Base-by-base conservation (phyloP, 768 basidiomycete genomes). In the Wakefieldia striispora region DNA sequence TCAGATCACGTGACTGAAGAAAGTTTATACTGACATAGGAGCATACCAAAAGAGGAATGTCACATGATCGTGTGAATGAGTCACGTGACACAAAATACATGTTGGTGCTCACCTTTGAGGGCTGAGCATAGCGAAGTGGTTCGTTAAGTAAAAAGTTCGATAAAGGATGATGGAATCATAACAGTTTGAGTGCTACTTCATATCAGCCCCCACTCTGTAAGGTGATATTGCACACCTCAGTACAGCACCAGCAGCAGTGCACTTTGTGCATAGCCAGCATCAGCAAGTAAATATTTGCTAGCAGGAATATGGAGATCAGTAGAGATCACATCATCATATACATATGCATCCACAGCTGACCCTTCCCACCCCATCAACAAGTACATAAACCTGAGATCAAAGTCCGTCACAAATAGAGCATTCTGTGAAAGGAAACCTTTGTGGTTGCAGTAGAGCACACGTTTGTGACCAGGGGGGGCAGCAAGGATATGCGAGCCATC, bases 341-440 rank as follows among this genome's bases (percentile, higher is more conserved):
- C 60, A 0, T 51, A 49, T 14, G 63, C 55, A 63, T 76, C 71
- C 2, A 72, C 61, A 21, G 43, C 33, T 13, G 62, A 67, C 1
- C 73, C 75, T 43, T 77, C 73, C 68, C 70, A 75, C 2, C 73
- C 71, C 49, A 60, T 66, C 11, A 70, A 49, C 12, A 73, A 44
- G 56, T 74, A 77, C 7, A 61, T 52, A 45, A 76, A 75, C 3
- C 47, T 44, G 38, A 74, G 51, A 35, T 59, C 46, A 45, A 74
- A 74, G 1, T 53, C 55, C n/a, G 66, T 70, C 5, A 49, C 61
- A 10, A 70, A 70, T 9, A 76, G 62, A n/a, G 57, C 54, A 51
- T 76, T 76, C 42, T 71, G 71, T 0, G 71, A 59, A 8, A 75
- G 17, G 9, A 34, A 41, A 3, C 59, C 66, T 45, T 66, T 64